Evolutionary conservation across 78 protist genomes (phyloP), one percentile per base, ranked within the genome.

Genomic region (slime mould (Dictyostelium discoideum)): DNA sequence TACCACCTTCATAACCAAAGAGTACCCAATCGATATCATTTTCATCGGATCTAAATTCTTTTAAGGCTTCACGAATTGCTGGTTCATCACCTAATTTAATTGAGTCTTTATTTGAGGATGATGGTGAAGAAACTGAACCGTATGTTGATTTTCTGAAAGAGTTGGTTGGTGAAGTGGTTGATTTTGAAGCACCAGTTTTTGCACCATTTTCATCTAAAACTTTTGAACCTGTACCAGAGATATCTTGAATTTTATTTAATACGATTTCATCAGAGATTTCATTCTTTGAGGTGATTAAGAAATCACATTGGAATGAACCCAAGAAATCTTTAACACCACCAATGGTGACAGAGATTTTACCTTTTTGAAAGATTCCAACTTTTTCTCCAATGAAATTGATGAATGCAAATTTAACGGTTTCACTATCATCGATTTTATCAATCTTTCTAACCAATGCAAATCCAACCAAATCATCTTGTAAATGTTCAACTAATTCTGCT

Each of bases 401-500:
- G 83, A 93, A 93, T 46, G 96, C 96, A 76, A 84, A 93, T 65
- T 93, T 93, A 84, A 93, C 96, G 37, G 96, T 93, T 76, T 86
- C 92, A 74, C 84, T 63, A 29, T 93, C 90, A 29, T 93, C 96
- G 39, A 93, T 93, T 63, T 37, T 81, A 80, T 93, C 96, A 24
- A 87, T 93, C 87, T 93, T 93, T 57, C 96, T 85, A 67, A 93
- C 96, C 67, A 93, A 83, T 29, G 86, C 92, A 37, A 81, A 93
- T 10, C 93, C 96, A 79, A 93, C 92, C 6, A 86, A 22, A 50
- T 85, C 76, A 24, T 93, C 96, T 50, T 50, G 50, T 44, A 93
- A 84, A 11, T 77, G 24, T 65, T 72, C 48, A 20, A 73, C 65
- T 13, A 93, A 26, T 22, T 60, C 92, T 18, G 48, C 73, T 22